Evolutionary conservation across 2,329 filamentous ascomycete species (phyloP), one percentile per base, ranked within the genome.

Genomic region (Lachnellula willkommii): DNA sequence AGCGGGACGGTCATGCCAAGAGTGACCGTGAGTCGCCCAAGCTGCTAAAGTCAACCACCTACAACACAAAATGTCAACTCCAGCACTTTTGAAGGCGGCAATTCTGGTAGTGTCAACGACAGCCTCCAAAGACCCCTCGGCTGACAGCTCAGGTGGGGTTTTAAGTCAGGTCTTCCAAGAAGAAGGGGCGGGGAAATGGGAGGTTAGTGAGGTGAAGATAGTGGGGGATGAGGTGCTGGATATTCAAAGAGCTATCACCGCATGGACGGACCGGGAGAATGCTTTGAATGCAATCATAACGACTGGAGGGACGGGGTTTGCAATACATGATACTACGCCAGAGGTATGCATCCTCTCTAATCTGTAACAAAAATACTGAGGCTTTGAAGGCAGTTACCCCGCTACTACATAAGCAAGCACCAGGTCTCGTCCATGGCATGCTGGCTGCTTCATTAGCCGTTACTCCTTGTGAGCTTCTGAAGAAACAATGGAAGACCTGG

Each of bases 401-500:
- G 5, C 73, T 97, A 42, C 78, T 97, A 45, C 85, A 96, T 67
- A 91, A 88, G 69, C 84, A 93, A 71, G 94, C 94, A 0, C 85
- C 91, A 0, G 94, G 94, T 1, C 77, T 99, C 50, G 88, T 96
- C n/a, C 92, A 99, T 73, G 91, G 85, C 62, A 99, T 99, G 93
- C 78, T 99, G 43, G 79, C 91, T 5, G 79, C 89, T 20, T 97
- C 93, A 1, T 75, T 96, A 15, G 77, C 83, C 45, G 84, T 97
- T 36, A 99, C 94, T 2, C 92, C 93, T 47, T 99, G 91, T 95
- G 75, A 76, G 88, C 60, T 42, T 45, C 43, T 12, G 40, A 52
- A 3, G 35, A 37, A 3, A 39, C 12, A 20, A 6, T 24, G 32
- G 49, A 12, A 28, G 26, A 36, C 3, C 35, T 40, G 50, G 28